Conservation (phyloP, 805 yeast genomes). For the Metschnikowia baotianmanensis region DNA sequence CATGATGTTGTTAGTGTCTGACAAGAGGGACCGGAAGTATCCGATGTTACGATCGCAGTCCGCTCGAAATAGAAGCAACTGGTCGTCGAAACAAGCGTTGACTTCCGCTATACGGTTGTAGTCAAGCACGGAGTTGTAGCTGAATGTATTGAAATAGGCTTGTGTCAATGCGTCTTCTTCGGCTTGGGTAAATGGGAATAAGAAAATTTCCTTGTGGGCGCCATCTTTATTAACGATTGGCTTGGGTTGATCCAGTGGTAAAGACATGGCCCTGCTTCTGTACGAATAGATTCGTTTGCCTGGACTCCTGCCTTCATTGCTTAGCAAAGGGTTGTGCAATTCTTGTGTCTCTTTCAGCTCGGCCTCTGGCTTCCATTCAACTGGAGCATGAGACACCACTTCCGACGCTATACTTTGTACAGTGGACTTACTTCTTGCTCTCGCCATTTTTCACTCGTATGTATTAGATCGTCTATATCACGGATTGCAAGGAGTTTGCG, state of each 20-base stretch:
- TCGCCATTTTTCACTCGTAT: constrained; percentile 25
- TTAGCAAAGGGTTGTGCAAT: constrained; percentile 17
- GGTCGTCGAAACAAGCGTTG: constrained; percentile 36
- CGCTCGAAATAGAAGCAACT: constrained; percentile 36
- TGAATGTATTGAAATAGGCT: constrained; percentile 36
- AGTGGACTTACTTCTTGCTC: constrained; percentile 58
- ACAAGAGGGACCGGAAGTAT: constrained; percentile 34
- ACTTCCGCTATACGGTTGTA: constrained; percentile 40
- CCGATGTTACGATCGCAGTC: constrained; percentile 21
- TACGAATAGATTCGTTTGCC: neutral
- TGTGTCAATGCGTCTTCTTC: constrained; percentile 38
- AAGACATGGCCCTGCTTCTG: constrained; percentile 4
- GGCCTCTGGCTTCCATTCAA: constrained; percentile 20
- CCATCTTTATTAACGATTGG: too few species aligned
- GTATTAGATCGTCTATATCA: too few species aligned
- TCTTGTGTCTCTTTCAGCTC: constrained; percentile 18
- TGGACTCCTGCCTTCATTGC: neutral
- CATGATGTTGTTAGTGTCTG: constrained; percentile 46
- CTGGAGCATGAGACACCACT: constrained; percentile 40
- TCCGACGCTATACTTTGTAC: constrained; percentile 60
- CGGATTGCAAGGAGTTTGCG: too few species aligned
- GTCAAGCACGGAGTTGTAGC: constrained; percentile 40
- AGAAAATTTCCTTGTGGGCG: constrained; percentile 3
- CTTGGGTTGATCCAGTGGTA: neutral
- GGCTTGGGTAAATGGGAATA: constrained; percentile 37